Evolutionary conservation across 192 early-diverging fungal genomes (phyloP), one percentile per base, ranked within the genome.

Genomic region (Entomortierella chlamydospora): DNA sequence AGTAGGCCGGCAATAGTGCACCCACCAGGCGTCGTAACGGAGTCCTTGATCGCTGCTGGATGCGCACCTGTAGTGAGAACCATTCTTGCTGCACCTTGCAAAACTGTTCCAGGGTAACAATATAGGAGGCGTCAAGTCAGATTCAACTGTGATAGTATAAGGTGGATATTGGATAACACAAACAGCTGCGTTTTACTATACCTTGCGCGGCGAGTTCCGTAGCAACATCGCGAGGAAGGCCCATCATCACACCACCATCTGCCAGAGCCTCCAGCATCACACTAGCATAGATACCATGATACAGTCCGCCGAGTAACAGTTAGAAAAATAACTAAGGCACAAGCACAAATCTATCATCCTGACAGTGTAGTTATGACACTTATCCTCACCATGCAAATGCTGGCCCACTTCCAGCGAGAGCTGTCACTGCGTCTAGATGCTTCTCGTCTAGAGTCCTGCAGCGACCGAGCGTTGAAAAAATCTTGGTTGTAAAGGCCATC

Each of bases 221-320:
- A 18, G 84, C 86, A 25, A 86, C 84, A 42, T 87, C 84, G 31
- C 86, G 83, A 23, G 86, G 84, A 30, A 87, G 61, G 18, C 86
- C 86, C 86, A 87, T 87, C 86, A 87, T 87, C 1, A 87, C 86
- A 18, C 86, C 86, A 22, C 86, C 86, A 70, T 87, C 86, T 34
- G 84, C 86, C n/a, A 87, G 54, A 1, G 86, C 82, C 52, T 87
- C 86, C 20, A 87, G 66, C 64, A 87, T 81, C 0, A 87, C 86
- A 61, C 86, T 86, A 64, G 26, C 15, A 41, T n/a, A 0, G n/a
- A n/a, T n/a, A n/a, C n/a, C n/a, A n/a, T n/a, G n/a, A n/a, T n/a
- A n/a, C n/a, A n/a, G n/a, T n/a, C n/a, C n/a, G n/a, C n/a, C n/a
- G n/a, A n/a, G n/a, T n/a, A n/a, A n/a, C n/a, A n/a, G n/a, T n/a